These are phyloP conservation scores for Eutrema japonicum DNA, from an alignment of 345 rosid genomes.

Conservation along the genomic window DNA sequence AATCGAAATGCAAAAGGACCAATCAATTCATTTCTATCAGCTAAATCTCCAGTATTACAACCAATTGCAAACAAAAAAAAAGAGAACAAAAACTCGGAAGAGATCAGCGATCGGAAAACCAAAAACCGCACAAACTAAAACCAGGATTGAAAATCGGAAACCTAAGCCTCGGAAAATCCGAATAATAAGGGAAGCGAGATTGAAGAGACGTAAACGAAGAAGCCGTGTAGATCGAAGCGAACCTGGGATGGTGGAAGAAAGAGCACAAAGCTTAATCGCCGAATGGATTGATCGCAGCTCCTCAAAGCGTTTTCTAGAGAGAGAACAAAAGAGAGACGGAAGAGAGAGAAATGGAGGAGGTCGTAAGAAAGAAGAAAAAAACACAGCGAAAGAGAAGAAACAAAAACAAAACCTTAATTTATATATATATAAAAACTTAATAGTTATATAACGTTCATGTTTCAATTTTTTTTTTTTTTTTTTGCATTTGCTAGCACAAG, in stretches of 20 bases:
- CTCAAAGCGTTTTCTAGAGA: conserved; percentile 51
- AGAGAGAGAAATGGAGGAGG: conserved; percentile 42
- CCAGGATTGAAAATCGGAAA: conserved; percentile 45
- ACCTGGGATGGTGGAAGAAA: conserved; percentile 48
- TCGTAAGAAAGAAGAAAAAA: conserved; percentile 49
- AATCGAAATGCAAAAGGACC: neutral
- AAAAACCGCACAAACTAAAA: conserved; percentile 38
- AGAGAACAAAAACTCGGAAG: neutral
- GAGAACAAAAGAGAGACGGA: conserved; percentile 35
- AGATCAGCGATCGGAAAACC: conserved; percentile 23
- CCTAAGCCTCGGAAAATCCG: conserved; percentile 42
- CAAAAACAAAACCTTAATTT: no score
- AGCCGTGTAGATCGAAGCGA: conserved; percentile 58
- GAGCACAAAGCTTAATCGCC: conserved; percentile 45
- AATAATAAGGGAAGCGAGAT: neutral
- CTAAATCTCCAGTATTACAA: neutral
- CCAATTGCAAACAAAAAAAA: conserved; percentile 25
- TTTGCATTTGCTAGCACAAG: neutral
- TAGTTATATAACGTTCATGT: conserved; percentile 6
- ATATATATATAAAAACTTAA: no score
- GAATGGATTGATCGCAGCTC: conserved; percentile 55
- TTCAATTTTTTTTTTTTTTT: conserved; percentile 10
- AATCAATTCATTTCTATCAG: neutral
- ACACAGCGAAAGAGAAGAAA: conserved; percentile 35
- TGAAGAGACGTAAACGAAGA: neutral